Percentiles rank a stretch among this genome's conserved stretches.
phyloP scores from a whole-genome alignment of 2,329 filamentous ascomycete species.

The Penicillium corylophilum region DNA sequence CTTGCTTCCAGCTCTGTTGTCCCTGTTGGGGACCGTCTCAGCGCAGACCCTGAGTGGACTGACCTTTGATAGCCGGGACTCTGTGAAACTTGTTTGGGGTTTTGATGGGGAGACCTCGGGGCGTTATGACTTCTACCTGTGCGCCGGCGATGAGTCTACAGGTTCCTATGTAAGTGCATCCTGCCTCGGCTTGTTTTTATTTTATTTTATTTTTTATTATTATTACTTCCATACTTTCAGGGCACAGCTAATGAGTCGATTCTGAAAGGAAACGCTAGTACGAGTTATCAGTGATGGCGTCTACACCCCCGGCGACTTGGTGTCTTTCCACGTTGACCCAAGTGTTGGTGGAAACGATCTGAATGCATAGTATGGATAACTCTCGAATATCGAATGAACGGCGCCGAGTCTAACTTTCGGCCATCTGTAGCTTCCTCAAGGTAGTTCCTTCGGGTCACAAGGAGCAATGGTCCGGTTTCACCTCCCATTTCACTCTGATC shows the following conservation, averaged over 20 bases:
- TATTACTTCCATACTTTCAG: neutral
- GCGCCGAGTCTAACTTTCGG: neutral
- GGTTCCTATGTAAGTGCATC: conserved; percentile 44
- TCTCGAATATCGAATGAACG: neutral
- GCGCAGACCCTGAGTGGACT: conserved; percentile 56
- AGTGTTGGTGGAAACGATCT: conserved; percentile 45
- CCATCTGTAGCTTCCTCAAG: conserved; percentile 52
- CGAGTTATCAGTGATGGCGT: conserved; percentile 39
- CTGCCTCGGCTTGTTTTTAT: too few relatives aligned
- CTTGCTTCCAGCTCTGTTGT: conserved; percentile 33
- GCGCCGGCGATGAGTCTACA: conserved; percentile 58
- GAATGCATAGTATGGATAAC: conserved; percentile 56
- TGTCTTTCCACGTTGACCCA: conserved; percentile 47
- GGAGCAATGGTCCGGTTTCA: conserved; percentile 51
- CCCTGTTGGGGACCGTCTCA: conserved; percentile 44
- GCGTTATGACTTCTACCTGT: conserved; percentile 58
- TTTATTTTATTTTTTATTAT: too few relatives aligned
- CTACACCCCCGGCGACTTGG: conserved; percentile 42
- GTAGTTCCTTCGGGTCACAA: conserved; percentile 57
- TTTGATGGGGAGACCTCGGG: conserved; percentile 13
- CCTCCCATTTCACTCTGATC: conserved; percentile 64
- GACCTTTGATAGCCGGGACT: conserved; percentile 49
- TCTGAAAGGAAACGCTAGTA: conserved; percentile 42
- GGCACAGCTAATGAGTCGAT: conserved; percentile 1
- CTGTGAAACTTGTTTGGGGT: conserved; percentile 40